Conservation (phyloP, 768 basidiomycete genomes). For the Clitopilus passeckerianus region DNA sequence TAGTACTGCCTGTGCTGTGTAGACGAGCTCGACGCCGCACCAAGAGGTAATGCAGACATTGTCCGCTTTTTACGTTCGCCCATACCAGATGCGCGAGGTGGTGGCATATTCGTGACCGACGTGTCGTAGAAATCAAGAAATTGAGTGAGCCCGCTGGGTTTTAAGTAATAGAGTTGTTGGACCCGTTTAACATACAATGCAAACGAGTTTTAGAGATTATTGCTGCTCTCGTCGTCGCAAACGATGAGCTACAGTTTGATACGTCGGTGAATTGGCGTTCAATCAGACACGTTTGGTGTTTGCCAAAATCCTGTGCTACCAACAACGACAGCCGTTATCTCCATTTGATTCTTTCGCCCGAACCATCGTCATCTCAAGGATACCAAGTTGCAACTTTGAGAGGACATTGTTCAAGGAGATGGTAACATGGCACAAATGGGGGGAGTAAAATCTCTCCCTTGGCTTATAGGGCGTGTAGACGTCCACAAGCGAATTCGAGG, state of each 20-base stretch:
- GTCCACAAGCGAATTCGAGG: too few species aligned
- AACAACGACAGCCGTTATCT: not conserved
- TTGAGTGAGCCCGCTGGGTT: not conserved
- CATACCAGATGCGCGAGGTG: slow-evolving; percentile 26
- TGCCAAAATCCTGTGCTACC: not conserved
- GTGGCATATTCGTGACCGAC: not conserved
- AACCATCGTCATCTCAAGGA: not conserved
- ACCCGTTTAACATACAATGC: not conserved
- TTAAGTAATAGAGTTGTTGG: not conserved
- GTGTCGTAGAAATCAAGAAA: not conserved
- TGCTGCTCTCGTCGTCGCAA: not conserved
- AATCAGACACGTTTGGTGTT: not conserved
- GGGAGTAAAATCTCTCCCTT: too few species aligned
- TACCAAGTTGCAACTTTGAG: too few species aligned
- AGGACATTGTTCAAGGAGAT: too few species aligned
- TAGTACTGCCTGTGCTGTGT: slow-evolving; percentile 23
- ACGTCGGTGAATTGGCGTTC: not conserved
- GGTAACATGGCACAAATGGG: too few species aligned
- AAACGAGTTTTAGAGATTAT: not conserved
- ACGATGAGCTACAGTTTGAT: not conserved
- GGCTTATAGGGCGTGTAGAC: too few species aligned
- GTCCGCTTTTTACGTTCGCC: slow-evolving; percentile 41
- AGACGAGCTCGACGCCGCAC: slow-evolving; percentile 32
- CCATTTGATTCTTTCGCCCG: not conserved
- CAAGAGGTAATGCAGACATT: slow-evolving; percentile 24